A percentile compares a stretch with the other conserved stretches of the same genome.
These are phyloP conservation scores for Agastache rugosa DNA, from an alignment of 257 asterid genomes.

Conservation along the genomic window DNA sequence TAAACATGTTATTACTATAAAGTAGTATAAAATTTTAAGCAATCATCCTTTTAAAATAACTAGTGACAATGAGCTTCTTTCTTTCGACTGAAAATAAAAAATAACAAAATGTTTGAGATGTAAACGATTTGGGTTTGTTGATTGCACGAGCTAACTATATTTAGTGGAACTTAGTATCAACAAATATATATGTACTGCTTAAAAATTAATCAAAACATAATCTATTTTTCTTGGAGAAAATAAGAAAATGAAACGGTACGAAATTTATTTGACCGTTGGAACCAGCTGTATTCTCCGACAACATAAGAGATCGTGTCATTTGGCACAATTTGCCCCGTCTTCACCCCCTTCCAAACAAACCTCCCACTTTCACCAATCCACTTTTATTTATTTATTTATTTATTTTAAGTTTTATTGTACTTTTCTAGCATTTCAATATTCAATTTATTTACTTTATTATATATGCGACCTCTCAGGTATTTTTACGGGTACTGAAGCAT, in stretches of 20 bases:
- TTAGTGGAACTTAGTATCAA: neutral
- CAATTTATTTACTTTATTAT: neutral
- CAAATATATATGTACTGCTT: neutral
- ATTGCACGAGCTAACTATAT: conserved; percentile 8
- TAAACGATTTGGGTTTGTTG: neutral
- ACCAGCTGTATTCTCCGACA: conserved; percentile 62
- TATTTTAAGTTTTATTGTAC: neutral
- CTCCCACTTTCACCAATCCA: conserved; percentile 28
- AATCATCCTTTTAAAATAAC: too few species aligned
- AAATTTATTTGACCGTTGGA: conserved; percentile 61
- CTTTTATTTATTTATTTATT: neutral
- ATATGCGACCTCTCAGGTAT: neutral
- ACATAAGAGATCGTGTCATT: conserved; percentile 52
- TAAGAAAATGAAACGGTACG: neutral
- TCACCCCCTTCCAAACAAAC: neutral
- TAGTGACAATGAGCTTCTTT: neutral
- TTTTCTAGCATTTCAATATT: neutral
- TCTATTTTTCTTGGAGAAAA: neutral
- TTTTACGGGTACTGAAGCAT: neutral
- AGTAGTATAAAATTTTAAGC: too few species aligned
- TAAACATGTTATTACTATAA: too few species aligned
- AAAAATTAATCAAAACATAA: neutral
- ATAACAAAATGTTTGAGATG: too few species aligned
- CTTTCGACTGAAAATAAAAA: neutral
- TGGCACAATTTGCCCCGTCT: conserved; percentile 33